Base-by-base conservation (phyloP, 2,329 filamentous ascomycete genomes). In the Pseudogymnoascus sp. region DNA sequence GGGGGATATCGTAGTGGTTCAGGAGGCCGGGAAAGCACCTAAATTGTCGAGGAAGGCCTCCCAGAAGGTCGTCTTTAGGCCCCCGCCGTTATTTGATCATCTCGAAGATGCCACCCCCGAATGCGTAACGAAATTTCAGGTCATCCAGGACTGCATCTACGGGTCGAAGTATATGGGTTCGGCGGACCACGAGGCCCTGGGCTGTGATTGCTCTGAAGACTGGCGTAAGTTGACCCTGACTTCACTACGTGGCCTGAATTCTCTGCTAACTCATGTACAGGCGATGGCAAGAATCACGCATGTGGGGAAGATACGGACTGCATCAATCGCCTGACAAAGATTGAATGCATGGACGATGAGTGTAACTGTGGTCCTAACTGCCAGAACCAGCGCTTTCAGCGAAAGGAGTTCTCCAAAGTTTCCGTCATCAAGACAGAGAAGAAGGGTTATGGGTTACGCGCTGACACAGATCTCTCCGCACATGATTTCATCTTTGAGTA, bases 401-500 rank as follows among this genome's bases (percentile, higher is more conserved):
- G 86, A 69, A 93, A 88, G 76, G 85, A 96, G 71, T 97, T 95
- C 73, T 93, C 93, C 72, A 79, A 90, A 69, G 95, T 99, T 64
- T 89, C 92, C 1, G 93, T 99, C 71, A 96, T 99, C 81, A 93
- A 96, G 75, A 97, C 95, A 0, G 93, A 96, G 66, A 97, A 97
- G 80, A 99, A 99, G 76, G 95, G 95, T 42, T 97, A 89, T 71
- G 95, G 95, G 42, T 84, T 99, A 64, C 90, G 95, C 63, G 85
- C 93, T 63, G 88, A 97, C 76, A 78, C 80, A 46, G 82, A 92
- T 68, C 80, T 99, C 66, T 83, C 88, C 66, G 81, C 90, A 21
- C 87, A 96, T 73, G 91, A 97, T 73, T 96, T 99, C 74, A 91
- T 99, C 69, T 97, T 91, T 74, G 95, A 99, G 77, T 99, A 99